Evolutionary conservation across 768 basidiomycete species (phyloP).

Genomic region (Suillus spraguei): DNA sequence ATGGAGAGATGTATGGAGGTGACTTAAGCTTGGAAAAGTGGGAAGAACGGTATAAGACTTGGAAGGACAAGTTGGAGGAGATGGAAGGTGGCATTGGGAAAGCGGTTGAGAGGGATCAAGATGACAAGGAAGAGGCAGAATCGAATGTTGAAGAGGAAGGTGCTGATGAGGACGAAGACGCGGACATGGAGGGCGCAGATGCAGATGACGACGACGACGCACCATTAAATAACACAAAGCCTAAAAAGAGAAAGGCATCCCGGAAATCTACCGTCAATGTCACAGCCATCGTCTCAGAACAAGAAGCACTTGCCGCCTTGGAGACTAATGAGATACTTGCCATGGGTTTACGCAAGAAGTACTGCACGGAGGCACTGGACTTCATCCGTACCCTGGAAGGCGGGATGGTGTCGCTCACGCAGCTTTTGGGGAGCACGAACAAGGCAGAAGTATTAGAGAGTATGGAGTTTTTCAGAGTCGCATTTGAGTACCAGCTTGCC

Average conservation of each 20-base stretch:
- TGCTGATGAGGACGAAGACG: conserved; percentile 27
- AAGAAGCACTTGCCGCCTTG: conserved; percentile 68
- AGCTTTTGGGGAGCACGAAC: conserved; percentile 83
- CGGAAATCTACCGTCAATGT: conserved; percentile 76
- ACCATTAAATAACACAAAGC: conserved; percentile 39
- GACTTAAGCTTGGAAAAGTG: conserved; percentile 71
- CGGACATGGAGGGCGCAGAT: conserved; percentile 32
- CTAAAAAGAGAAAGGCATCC: conserved; percentile 49
- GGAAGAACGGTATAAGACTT: conserved; percentile 67
- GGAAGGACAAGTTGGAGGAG: conserved; percentile 65
- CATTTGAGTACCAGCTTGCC: conserved; percentile 79
- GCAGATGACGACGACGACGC: conserved; percentile 41
- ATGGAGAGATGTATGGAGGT: conserved; percentile 82
- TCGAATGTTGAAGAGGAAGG: conserved; percentile 37
- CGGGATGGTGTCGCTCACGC: conserved; percentile 71
- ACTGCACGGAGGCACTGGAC: conserved; percentile 79
- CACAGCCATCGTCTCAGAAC: conserved; percentile 67
- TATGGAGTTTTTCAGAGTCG: conserved; percentile 88
- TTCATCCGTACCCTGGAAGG: conserved; percentile 76
- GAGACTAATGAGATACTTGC: conserved; percentile 66
- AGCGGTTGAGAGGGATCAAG: conserved; percentile 48
- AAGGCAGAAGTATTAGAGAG: conserved; percentile 83
- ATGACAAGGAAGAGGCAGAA: conserved; percentile 38
- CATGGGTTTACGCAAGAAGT: conserved; percentile 78
- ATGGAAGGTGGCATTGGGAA: conserved; percentile 71